phyloP scores from a whole-genome alignment of 2,329 filamentous ascomycete species.

The Aspergillus sp. region DNA sequence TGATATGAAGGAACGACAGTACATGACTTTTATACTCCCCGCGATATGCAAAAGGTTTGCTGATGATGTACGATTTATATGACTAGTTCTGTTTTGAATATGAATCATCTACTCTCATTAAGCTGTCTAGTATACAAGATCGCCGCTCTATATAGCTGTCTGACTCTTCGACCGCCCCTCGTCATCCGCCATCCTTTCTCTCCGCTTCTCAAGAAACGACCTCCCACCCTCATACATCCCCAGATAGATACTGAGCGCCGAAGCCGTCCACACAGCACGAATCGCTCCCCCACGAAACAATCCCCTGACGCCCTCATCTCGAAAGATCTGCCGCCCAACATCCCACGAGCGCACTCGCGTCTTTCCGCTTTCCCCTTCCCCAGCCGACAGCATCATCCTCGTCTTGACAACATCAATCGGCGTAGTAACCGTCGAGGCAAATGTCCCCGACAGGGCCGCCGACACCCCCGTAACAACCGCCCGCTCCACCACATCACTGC shows the following conservation, averaged over 20 bases:
- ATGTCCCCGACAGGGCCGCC: constrained; percentile 69
- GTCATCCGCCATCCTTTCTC: constrained; percentile 9
- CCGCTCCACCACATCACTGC: constrained; percentile 58
- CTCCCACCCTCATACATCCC: constrained; percentile 82
- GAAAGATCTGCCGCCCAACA: constrained; percentile 65
- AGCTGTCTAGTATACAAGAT: too few relatives aligned
- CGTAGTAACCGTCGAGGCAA: constrained; percentile 80
- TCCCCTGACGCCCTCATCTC: constrained; percentile 67
- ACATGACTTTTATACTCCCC: neutral
- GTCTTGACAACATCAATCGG: constrained; percentile 90
- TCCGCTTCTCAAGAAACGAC: constrained; percentile 51
- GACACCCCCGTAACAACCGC: constrained; percentile 70
- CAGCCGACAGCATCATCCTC: constrained; percentile 74
- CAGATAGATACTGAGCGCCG: constrained; percentile 81
- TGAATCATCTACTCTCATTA: neutral
- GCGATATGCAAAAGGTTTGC: neutral
- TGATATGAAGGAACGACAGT: constrained; percentile 11
- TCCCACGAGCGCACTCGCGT: constrained; percentile 32
- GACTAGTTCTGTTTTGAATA: neutral
- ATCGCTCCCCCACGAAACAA: constrained; percentile 72
- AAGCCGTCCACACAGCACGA: constrained; percentile 74
- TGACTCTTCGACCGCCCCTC: neutral
- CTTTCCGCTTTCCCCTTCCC: constrained; percentile 13
- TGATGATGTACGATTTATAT: constrained; percentile 4
- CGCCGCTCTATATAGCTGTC: neutral